Percentiles rank a stretch among this genome's conserved stretches.
phyloP scores from a whole-genome alignment of 768 basidiomycete species.

The Auricularia heimuer region DNA sequence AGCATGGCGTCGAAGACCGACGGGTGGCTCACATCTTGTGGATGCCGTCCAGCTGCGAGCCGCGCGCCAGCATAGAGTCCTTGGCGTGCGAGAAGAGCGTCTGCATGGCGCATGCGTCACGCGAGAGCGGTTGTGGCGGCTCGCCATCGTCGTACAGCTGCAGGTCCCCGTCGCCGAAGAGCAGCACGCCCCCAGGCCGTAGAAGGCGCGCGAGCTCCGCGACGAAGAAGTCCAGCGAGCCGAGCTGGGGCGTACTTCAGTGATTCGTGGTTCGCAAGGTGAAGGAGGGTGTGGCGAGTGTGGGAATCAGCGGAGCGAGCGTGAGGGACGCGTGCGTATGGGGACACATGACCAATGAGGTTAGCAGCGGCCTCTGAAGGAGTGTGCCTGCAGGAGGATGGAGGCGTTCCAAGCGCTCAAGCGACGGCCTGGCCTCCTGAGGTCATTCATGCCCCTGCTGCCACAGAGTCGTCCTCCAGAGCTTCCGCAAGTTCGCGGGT shows the following conservation, averaged over 20 bases:
- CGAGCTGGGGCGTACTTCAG: not conserved
- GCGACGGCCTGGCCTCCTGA: too few species aligned
- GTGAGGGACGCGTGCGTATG: too few species aligned
- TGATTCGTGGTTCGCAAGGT: not conserved
- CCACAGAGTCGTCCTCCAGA: too few species aligned
- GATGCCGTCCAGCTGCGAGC: not conserved
- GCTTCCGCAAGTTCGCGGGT: too few species aligned
- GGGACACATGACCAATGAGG: too few species aligned
- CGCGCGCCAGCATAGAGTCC: not conserved
- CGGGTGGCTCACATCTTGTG: not conserved
- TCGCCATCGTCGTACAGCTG: not conserved
- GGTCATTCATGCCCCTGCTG: too few species aligned
- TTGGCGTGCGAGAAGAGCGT: not conserved
- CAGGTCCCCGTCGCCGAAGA: conserved; percentile 7
- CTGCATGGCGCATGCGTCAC: not conserved
- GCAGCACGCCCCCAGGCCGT: conserved; percentile 7
- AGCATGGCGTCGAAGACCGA: too few species aligned
- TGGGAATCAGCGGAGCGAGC: not conserved
- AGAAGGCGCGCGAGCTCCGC: conserved; percentile 9
- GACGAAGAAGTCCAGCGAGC: conserved; percentile 6
- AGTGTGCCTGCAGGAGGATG: too few species aligned
- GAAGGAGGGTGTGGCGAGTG: too few species aligned
- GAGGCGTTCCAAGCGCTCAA: too few species aligned
- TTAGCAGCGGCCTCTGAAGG: too few species aligned
- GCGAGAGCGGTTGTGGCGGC: not conserved